A percentile compares a stretch with the other conserved stretches of the same genome.
Evolutionary conservation across 345 rosid genomes (phyloP).

Genomic region (Boechera divaricarpa): DNA sequence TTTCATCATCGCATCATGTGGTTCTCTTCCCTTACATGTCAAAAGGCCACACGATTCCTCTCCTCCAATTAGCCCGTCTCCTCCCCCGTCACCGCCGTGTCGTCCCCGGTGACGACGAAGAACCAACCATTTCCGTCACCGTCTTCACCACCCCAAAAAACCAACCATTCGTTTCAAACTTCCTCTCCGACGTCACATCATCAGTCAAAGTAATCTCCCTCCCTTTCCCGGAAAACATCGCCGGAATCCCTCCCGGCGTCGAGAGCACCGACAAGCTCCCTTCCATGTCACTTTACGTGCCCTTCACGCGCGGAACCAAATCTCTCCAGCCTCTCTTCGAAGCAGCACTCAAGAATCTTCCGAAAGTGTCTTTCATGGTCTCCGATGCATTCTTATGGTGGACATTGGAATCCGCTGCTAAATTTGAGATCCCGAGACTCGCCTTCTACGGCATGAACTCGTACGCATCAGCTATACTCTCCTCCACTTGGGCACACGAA

Average conservation of each 20-base stretch:
- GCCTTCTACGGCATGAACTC: constrained; percentile 55
- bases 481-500: neutral
- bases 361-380: constrained; percentile 56
- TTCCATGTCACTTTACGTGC: constrained; percentile 53
- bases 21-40: constrained; percentile 77
- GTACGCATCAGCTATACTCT: constrained; percentile 31
- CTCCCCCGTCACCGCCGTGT: constrained; percentile 52
- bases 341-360: constrained; percentile 43
- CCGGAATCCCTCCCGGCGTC: constrained; percentile 52
- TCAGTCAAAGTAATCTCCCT: constrained; percentile 50
- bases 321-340: constrained; percentile 62
- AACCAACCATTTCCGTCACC: constrained; percentile 46
- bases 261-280: constrained; percentile 77
- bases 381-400: constrained; percentile 81
- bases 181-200: constrained; percentile 47
- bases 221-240: constrained; percentile 54
- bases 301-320: constrained; percentile 58
- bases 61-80: constrained; percentile 66
- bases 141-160: constrained; percentile 70
- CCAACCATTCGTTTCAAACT: constrained; percentile 52
- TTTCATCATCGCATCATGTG: constrained; percentile 43
- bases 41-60: constrained; percentile 74
- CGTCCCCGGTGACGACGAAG: neutral
- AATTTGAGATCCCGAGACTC: constrained; percentile 61
- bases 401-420: constrained; percentile 62